Conservation (phyloP, 495 filamentous ascomycete genomes). For the Hyaloscypha finlandica region DNA sequence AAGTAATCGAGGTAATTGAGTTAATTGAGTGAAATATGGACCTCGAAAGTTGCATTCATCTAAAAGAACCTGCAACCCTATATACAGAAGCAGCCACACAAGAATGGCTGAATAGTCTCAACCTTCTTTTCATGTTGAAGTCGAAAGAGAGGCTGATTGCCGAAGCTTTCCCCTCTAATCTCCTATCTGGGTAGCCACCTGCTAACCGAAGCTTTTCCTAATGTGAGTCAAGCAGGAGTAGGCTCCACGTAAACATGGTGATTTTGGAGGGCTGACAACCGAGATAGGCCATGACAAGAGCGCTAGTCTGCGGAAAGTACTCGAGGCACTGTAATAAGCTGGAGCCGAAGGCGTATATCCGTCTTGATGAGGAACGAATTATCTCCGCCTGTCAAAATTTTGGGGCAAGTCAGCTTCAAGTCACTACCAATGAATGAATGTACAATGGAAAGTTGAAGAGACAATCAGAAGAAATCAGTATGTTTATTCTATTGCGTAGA, state of each 20-base stretch:
- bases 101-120: not conserved
- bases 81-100: not conserved
- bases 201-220: not conserved
- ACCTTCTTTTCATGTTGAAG: not conserved
- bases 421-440: not conserved
- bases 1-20: too few relatives aligned
- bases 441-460: not conserved
- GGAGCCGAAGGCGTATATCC: not conserved
- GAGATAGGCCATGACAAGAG: not conserved
- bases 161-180: not conserved
- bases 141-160: not conserved
- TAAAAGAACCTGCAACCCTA: not conserved
- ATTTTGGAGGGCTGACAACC: not conserved
- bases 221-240: not conserved
- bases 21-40: not conserved
- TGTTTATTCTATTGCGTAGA: conserved; percentile 6
- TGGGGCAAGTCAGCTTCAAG: not conserved
- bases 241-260: not conserved
- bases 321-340: not conserved
- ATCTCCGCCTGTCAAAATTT: not conserved
- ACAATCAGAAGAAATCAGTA: conserved; percentile 3
- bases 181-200: not conserved
- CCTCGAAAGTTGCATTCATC: not conserved
- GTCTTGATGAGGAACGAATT: not conserved
- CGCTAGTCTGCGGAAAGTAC: not conserved